phyloP scores from a whole-genome alignment of 805 yeast species.

The Saccharomycopsis fodiens region DNA sequence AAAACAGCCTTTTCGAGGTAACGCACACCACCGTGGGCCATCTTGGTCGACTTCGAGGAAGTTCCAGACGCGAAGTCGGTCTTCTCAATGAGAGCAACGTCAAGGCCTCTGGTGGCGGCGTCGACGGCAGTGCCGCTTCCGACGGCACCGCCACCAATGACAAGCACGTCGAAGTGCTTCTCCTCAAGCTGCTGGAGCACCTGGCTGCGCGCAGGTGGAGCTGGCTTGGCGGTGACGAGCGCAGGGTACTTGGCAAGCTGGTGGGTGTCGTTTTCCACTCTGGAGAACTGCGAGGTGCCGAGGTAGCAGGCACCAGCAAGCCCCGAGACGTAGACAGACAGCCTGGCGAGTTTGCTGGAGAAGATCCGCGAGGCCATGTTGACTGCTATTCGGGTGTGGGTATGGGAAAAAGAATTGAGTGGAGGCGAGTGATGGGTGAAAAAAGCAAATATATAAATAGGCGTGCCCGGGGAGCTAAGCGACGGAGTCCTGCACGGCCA shows the following conservation, averaged over 20 bases:
- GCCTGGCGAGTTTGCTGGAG: background rate
- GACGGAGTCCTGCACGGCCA: too few relatives aligned
- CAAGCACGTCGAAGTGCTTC: constrained; percentile 65
- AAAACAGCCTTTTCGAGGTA: constrained; percentile 92
- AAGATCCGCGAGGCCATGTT: background rate
- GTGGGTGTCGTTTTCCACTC: background rate
- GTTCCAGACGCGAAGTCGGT: constrained; percentile 91
- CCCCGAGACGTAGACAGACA: background rate
- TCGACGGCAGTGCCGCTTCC: constrained; percentile 93
- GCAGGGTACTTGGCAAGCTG: background rate
- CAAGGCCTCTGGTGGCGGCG: constrained; percentile 83
- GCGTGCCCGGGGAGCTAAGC: too few relatives aligned
- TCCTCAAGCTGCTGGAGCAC: constrained; percentile 42
- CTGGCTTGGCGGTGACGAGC: constrained; percentile 35
- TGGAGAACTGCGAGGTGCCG: background rate
- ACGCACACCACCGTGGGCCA: constrained; percentile 97
- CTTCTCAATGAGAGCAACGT: constrained; percentile 80
- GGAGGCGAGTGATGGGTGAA: too few relatives aligned
- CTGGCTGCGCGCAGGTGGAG: constrained; percentile 52
- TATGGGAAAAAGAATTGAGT: background rate
- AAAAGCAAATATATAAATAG: too few relatives aligned
- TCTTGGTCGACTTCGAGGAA: constrained; percentile 87
- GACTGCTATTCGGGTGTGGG: background rate
- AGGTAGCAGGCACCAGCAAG: background rate
- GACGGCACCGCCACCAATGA: constrained; percentile 95